Conservation (phyloP, 768 basidiomycete species). For the Russula griseocarnosa region DNA sequence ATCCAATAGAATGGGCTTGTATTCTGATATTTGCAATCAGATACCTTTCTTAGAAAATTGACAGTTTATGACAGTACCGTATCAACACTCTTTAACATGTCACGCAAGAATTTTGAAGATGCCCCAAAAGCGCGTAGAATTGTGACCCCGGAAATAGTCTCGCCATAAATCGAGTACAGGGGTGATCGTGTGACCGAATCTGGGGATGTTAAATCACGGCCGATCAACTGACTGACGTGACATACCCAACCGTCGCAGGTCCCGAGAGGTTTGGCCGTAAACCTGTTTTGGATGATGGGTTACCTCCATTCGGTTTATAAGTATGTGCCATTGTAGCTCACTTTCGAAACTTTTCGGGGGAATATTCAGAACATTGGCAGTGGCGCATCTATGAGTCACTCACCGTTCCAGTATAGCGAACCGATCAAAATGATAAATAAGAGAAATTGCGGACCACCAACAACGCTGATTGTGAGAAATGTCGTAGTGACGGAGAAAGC, state of each 20-base stretch:
- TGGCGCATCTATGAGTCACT: conserved; percentile 26
- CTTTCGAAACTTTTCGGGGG: conserved; percentile 9
- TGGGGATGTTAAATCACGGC: conserved; percentile 9
- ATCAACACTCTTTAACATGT: conserved; percentile 79
- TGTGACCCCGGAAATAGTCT: conserved; percentile 50
- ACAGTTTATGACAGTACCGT: conserved; percentile 40
- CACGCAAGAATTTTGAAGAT: conserved; percentile 77
- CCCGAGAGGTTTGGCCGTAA: conserved; percentile 85
- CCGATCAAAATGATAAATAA: conserved; percentile 54
- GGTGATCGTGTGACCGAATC: conserved; percentile 48
- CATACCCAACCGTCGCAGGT: conserved; percentile 74
- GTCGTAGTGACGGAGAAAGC: conserved; percentile 68
- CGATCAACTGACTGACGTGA: conserved; percentile 5
- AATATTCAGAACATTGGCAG: conserved; percentile 1
- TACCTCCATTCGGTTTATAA: background rate
- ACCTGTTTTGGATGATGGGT: conserved; percentile 35
- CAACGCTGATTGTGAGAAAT: conserved; percentile 65
- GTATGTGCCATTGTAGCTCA: conserved; percentile 1
- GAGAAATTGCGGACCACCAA: conserved; percentile 77
- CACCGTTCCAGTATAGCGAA: conserved; percentile 67
- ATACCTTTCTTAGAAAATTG: background rate
- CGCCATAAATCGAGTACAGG: conserved; percentile 49
- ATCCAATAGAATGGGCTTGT: conserved; percentile 84
- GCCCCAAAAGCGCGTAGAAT: conserved; percentile 83
- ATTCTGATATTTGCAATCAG: conserved; percentile 37